These are phyloP conservation scores for Ophioceras dolichostomum DNA, from an alignment of 2,329 filamentous ascomycete genomes.

Conservation along the genomic window DNA sequence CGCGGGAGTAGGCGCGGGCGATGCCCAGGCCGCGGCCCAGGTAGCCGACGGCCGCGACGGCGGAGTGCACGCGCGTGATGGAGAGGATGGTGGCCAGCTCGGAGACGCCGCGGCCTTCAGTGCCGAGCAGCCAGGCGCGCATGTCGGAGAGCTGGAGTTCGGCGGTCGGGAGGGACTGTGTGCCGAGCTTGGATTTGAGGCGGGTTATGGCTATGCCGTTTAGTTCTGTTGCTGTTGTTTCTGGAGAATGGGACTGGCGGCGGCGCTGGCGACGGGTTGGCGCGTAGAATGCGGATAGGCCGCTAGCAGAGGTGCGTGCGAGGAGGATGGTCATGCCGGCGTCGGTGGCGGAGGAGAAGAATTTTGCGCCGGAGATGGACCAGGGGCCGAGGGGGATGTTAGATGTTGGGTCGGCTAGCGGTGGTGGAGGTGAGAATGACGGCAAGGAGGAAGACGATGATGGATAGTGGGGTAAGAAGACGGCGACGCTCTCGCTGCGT, in stretches of 20 bases:
- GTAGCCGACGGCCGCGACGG: slow-evolving; percentile 37
- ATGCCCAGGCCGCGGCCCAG: slow-evolving; percentile 44
- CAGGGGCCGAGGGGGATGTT: slow-evolving; percentile 41
- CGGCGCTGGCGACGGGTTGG: slow-evolving; percentile 37
- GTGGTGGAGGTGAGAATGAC: no score
- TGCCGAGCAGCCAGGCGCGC: slow-evolving; percentile 54
- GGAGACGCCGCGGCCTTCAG: slow-evolving; percentile 52
- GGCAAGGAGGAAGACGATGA: no score
- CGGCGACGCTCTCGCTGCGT: slow-evolving; percentile 51
- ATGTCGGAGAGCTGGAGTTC: slow-evolving; percentile 55
- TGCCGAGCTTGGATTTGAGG: slow-evolving; percentile 63
- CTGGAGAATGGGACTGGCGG: slow-evolving; percentile 10
- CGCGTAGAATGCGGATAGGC: slow-evolving; percentile 51
- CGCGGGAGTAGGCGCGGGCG: slow-evolving; percentile 42
- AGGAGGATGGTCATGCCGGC: slow-evolving; percentile 52
- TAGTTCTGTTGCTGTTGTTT: slow-evolving; percentile 28
- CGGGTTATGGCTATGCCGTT: slow-evolving; percentile 59
- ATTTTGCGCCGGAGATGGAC: slow-evolving; percentile 57
- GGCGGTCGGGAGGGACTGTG: slow-evolving; percentile 56
- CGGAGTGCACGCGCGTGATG: slow-evolving; percentile 49
- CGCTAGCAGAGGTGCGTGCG: slow-evolving; percentile 38
- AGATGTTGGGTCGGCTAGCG: no score
- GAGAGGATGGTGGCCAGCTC: slow-evolving; percentile 59
- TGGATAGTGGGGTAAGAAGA: slow-evolving; percentile 11
- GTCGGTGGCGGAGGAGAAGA: slow-evolving; percentile 58